Base-by-base conservation (phyloP, 352 stramenopile genomes). In the Phytophthora citricola region DNA sequence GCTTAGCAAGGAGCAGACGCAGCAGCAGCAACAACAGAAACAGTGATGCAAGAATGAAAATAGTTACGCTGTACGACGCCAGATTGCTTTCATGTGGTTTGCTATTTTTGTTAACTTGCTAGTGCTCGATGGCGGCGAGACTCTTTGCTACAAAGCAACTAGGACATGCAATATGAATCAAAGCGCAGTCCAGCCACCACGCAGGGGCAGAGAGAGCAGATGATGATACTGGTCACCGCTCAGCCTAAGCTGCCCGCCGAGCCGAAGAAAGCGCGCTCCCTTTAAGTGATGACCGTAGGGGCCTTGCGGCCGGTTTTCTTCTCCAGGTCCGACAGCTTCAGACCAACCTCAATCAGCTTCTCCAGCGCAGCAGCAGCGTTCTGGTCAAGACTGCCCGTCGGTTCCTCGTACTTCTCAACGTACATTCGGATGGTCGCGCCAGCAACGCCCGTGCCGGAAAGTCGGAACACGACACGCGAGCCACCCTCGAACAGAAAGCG, bases 391-490 rank as follows among this genome's bases (percentile, higher is more conserved):
- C 96, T 93, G 55, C 94, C 91, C 44, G 83, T 89, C 29, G 81
- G 75, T 43, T 73, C 50, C 67, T 99, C 97, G 82, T 99, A 99
- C 84, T 99, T 98, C 79, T 99, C 98, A 71, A 99, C 92, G 90
- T 99, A 99, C 94, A 99, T 98, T 66, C 97, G 93, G 68, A 99
- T 96, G 3, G 97, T 99, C 15, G 97, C 97, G 47, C 97, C 97
- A 20, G 94, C 91, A 64, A 98, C 98, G 50, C 97, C 98, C 34
- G 98, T 99, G 55, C 98, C 98, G 62, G 92, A 99, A 27, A 99
- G 84, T 11, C 98, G 94, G 85, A 99, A 99, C 41, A 99, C 93
- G 36, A 98, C 92, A 61, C 98, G 85, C 47, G 94, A 97, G 53
- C 94, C 89, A 74, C 99, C 96, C 49, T 88, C 79, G 52, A 99